Base-by-base conservation (phyloP, 1,284 basidiomycete genomes). In the Ustilago tritici region DNA sequence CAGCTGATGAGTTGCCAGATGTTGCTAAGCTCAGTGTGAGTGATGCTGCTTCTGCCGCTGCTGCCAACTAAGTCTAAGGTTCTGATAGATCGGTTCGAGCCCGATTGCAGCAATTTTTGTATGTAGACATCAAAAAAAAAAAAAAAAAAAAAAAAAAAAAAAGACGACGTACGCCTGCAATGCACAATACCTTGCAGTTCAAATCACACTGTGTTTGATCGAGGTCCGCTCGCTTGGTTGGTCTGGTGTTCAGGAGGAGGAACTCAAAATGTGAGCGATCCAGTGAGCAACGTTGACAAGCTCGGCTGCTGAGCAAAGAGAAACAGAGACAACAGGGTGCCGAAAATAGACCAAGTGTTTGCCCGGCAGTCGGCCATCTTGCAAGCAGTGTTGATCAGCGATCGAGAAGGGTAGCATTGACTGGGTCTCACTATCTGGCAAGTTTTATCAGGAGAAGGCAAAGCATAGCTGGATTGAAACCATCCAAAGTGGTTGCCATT, bases 1-100 rank as follows among this genome's bases (percentile, higher is more conserved):
- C 55, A 17, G 61, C 77, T n/a, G 79, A 81, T 12, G 79, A 81
- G 46, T 28, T 79, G 69, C 82, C 80, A 23, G 80, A 83, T 32
- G 65, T 84, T 14, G 70, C 69, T 43, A 82, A 83, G 69, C 64
- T 84, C 35, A 68, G 59, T 15, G 50, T 82, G 17, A 70, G 58
- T n/a, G 68, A 78, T 46, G 73, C 73, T 46, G 52, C 65, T 28
- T 36, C 62, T 36, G 66, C 69, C 23, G 66, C 69, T 41, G 66
- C 68, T 12, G 47, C 62, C 46, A 70, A 70, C 67, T 70, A 61
- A 71, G 31, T 10, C 23, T 32, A 52, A 32, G 28, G 31, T 52
- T 15, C 10, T n/a, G 50, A 28, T 32, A n/a, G 53, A 54, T 54
- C 36, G 53, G 31, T 14, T 54, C 34, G 36, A 54, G 23, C 32